Percentiles rank a stretch among this genome's conserved stretches.
phyloP scores from a whole-genome alignment of 768 basidiomycete species.

The Lentinula sp. region DNA sequence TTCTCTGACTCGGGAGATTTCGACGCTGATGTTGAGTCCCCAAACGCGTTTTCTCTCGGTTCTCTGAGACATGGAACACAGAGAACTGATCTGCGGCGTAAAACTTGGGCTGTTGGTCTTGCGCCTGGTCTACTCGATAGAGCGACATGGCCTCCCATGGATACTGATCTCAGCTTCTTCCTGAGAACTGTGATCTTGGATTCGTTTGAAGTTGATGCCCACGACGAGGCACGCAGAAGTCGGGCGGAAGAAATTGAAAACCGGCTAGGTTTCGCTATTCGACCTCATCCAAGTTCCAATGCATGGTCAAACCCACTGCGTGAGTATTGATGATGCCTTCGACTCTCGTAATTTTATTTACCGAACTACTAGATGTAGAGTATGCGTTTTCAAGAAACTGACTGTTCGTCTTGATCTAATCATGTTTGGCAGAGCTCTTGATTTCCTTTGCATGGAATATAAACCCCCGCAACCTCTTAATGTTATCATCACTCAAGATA shows the following conservation, averaged over 20 bases:
- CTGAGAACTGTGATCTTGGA: conserved; percentile 83
- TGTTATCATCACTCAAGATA: conserved; percentile 60
- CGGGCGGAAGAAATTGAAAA: conserved; percentile 60
- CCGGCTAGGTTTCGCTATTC: conserved; percentile 80
- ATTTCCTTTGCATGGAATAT: conserved; percentile 88
- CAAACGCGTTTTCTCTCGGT: conserved; percentile 8
- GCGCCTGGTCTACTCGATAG: conserved; percentile 66
- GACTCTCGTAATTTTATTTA: background rate
- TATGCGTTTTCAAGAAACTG: conserved; percentile 11
- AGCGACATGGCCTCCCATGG: conserved; percentile 83
- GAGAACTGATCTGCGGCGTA: conserved; percentile 18
- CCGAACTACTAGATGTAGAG: conserved; percentile 23
- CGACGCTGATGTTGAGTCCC: conserved; percentile 22
- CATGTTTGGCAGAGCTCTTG: conserved; percentile 55
- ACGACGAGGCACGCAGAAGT: conserved; percentile 24
- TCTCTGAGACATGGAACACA: conserved; percentile 25
- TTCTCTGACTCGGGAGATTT: conserved; percentile 69
- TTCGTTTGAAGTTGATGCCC: conserved; percentile 43
- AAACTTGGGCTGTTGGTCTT: conserved; percentile 65
- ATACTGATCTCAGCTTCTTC: conserved; percentile 77
- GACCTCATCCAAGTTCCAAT: conserved; percentile 62
- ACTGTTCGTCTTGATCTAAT: background rate
- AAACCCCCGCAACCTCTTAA: conserved; percentile 78
- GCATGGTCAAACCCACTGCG: conserved; percentile 81
- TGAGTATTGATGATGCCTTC: conserved; percentile 31